These are phyloP conservation scores for Suhomyces faveliae DNA, from an alignment of 805 yeast species.

Conservation along the genomic window DNA sequence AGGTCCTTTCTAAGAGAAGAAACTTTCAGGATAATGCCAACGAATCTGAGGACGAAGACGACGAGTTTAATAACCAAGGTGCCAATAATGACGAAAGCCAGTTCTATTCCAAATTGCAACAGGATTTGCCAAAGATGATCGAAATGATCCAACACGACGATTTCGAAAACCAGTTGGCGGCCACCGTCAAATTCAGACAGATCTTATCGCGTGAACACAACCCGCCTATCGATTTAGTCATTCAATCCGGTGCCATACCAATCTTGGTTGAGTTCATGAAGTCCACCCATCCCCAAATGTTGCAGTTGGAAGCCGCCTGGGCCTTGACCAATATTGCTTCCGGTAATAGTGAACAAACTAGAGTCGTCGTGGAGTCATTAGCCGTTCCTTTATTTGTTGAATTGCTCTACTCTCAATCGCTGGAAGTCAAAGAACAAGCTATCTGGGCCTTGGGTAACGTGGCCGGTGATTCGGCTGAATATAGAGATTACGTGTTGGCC, in stretches of 20 bases:
- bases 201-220: conserved; percentile 89
- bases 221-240: conserved; percentile 94
- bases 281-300: conserved; percentile 69
- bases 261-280: conserved; percentile 83
- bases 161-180: conserved; percentile 76
- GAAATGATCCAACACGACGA: conserved; percentile 73
- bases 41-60: conserved; percentile 46
- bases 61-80: conserved; percentile 27
- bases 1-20: conserved; percentile 90
- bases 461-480: conserved; percentile 92
- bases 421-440: conserved; percentile 96
- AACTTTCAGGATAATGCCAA: conserved; percentile 52
- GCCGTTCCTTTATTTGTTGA: conserved; percentile 92
- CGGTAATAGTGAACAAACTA: conserved; percentile 86
- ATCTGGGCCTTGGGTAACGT: conserved; percentile 99
- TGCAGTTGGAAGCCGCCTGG: conserved; percentile 99
- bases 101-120: conserved; percentile 40
- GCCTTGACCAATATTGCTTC: conserved; percentile 98
- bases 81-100: conserved; percentile 46
- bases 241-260: conserved; percentile 91
- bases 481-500: conserved; percentile 83
- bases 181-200: conserved; percentile 92
- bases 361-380: conserved; percentile 85
- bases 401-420: conserved; percentile 72
- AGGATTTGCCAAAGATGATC: conserved; percentile 83